Evolutionary conservation across 2,329 filamentous ascomycete genomes (phyloP).

Genomic region (Diaporthe ilicicola): DNA sequence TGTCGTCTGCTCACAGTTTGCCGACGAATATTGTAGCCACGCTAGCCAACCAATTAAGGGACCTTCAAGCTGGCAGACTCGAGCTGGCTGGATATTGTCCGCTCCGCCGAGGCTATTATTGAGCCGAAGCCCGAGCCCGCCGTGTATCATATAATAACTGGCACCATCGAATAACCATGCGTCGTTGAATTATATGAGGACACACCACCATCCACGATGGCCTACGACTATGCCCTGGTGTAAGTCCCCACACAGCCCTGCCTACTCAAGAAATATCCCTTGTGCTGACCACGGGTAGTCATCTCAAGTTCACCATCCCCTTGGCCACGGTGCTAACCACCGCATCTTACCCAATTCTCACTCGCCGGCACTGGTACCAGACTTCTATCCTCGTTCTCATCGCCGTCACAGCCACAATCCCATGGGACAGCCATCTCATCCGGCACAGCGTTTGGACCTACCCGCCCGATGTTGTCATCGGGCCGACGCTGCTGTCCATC

Average conservation of each 20-base stretch:
- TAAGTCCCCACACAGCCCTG: slow-evolving; percentile 9
- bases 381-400: slow-evolving; percentile 67
- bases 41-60: background rate
- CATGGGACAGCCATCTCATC: slow-evolving; percentile 82
- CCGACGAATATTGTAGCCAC: background rate
- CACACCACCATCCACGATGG: slow-evolving; percentile 33
- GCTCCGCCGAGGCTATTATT: background rate
- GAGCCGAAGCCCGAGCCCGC: background rate
- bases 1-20: background rate
- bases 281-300: slow-evolving; percentile 49
- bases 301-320: slow-evolving; percentile 74
- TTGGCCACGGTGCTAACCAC: slow-evolving; percentile 66
- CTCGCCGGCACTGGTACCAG: slow-evolving; percentile 69
- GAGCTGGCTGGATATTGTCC: background rate
- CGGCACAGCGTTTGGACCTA: slow-evolving; percentile 75
- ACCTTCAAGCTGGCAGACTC: background rate
- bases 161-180: slow-evolving; percentile 6
- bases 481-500: slow-evolving; percentile 69
- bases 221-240: slow-evolving; percentile 39
- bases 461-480: slow-evolving; percentile 70
- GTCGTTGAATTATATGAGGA: background rate
- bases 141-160: background rate
- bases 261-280: background rate
- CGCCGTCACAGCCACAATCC: slow-evolving; percentile 73
- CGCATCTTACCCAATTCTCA: slow-evolving; percentile 69